Evolutionary conservation across 306 rosid genomes (phyloP).

Genomic region (Begonia peltatifolia): DNA sequence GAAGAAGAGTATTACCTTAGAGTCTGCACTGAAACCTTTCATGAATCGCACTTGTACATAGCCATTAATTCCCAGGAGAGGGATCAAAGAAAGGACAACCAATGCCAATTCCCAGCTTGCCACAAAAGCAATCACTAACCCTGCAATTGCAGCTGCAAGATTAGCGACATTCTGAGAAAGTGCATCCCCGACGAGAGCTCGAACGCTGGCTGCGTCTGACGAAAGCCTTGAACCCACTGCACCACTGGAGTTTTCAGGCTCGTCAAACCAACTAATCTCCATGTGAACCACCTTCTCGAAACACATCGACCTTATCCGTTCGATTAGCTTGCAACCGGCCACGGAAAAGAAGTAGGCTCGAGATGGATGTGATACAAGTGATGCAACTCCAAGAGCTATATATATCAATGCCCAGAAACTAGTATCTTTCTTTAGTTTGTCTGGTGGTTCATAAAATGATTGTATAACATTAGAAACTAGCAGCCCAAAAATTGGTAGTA

Average conservation of each 20-base stretch:
- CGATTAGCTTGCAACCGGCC: conserved; percentile 3
- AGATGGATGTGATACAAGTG: background rate
- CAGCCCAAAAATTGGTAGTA: conserved; percentile 6
- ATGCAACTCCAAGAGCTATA: conserved; percentile 3
- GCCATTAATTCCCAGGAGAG: conserved; percentile 1
- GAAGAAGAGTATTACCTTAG: background rate
- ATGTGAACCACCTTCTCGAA: conserved; percentile 10
- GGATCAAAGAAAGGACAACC: conserved; percentile 5
- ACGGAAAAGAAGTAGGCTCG: conserved; percentile 6
- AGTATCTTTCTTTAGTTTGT: conserved; percentile 2
- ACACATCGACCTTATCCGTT: background rate
- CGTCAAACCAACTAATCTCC: conserved; percentile 11
- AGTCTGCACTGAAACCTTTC: conserved; percentile 3
- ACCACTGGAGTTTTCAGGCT: conserved; percentile 6
- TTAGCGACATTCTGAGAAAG: conserved; percentile 1
- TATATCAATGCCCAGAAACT: conserved; percentile 9
- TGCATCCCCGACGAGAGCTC: conserved; percentile 7
- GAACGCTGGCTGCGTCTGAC: background rate
- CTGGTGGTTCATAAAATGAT: conserved; percentile 1
- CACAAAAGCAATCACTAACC: conserved; percentile 6
- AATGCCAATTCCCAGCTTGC: conserved; percentile 9
- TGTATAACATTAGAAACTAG: background rate
- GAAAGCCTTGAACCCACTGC: conserved; percentile 7
- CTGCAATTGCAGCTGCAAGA: conserved; percentile 3
- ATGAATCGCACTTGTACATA: conserved; percentile 1